Conservation (phyloP, 2,329 filamentous ascomycete species). For the Dothistroma septosporum region DNA sequence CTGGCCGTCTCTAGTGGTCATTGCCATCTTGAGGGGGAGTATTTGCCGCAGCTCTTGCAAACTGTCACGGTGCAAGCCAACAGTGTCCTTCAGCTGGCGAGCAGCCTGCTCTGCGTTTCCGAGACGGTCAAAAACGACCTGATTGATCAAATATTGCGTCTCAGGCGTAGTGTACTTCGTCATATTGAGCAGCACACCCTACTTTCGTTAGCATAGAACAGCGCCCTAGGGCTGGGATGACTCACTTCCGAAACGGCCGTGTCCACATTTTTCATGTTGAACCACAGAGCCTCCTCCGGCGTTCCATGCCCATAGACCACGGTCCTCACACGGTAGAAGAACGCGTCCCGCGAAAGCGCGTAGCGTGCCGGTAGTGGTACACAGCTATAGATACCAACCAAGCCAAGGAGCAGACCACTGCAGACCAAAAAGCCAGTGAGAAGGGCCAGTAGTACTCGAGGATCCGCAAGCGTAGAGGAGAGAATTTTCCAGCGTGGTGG, state of each 20-base stretch:
- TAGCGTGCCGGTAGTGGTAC: background rate
- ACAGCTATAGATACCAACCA: background rate
- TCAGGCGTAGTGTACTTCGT: background rate
- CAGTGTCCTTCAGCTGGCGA: background rate
- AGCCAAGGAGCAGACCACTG: background rate
- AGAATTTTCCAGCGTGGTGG: too few relatives aligned
- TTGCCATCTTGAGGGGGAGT: slow-evolving; percentile 5
- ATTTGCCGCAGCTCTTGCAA: slow-evolving; percentile 9
- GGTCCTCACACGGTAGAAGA: background rate
- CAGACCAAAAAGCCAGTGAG: background rate
- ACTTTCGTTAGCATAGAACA: background rate
- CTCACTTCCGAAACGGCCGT: background rate
- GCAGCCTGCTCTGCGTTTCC: slow-evolving; percentile 4
- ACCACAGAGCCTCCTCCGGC: background rate
- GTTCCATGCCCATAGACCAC: background rate
- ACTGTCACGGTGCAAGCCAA: slow-evolving; percentile 4
- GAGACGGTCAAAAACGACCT: slow-evolving; percentile 8
- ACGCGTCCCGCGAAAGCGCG: background rate
- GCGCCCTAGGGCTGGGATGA: background rate
- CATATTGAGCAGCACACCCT: background rate
- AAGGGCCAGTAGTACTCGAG: background rate
- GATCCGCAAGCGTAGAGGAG: too few relatives aligned
- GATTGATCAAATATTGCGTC: slow-evolving; percentile 4
- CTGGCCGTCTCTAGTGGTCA: slow-evolving; percentile 43
- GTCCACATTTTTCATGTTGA: background rate